Evolutionary conservation across 1,139 yeast genomes (phyloP).

Genomic region (Blastobotrys elegans): DNA sequence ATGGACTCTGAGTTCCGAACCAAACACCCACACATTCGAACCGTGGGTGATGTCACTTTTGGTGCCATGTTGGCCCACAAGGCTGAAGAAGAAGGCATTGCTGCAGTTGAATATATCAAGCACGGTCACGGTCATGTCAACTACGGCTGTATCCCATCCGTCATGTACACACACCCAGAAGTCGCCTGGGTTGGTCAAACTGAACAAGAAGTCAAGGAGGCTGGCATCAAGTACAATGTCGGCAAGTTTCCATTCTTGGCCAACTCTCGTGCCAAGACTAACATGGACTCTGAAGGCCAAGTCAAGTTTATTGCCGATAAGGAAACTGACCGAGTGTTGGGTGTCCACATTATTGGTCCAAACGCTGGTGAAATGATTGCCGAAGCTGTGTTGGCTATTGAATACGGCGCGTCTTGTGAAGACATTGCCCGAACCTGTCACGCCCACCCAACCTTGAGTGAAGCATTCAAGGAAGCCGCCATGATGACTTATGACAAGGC

Average conservation of each 20-base stretch:
- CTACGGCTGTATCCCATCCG: constrained; percentile 96
- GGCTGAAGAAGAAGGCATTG: constrained; percentile 99
- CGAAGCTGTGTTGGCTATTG: constrained; percentile 95
- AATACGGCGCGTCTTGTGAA: constrained; percentile 98
- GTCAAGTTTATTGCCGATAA: constrained; percentile 95
- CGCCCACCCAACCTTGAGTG: constrained; percentile 97
- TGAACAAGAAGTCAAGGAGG: constrained; percentile 92
- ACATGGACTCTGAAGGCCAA: constrained; percentile 93
- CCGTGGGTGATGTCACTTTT: constrained; percentile 96
- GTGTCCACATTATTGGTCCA: constrained; percentile 96
- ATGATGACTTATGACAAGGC: constrained; percentile 88
- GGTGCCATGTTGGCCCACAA: constrained; percentile 99
- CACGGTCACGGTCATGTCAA: constrained; percentile 96
- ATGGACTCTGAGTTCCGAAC: constrained; percentile 94
- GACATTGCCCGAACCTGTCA: constrained; percentile 97
- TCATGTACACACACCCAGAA: constrained; percentile 98
- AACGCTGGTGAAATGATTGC: constrained; percentile 99
- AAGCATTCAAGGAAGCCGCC: constrained; percentile 98
- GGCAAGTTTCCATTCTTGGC: constrained; percentile 99
- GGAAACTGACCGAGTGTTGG: constrained; percentile 93
- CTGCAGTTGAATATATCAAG: constrained; percentile 94
- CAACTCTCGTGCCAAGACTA: constrained; percentile 99
- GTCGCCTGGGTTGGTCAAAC: constrained; percentile 98
- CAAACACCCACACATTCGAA: constrained; percentile 88
- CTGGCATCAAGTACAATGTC: constrained; percentile 84